Evolutionary conservation across 331 rosid genomes (phyloP), one percentile per base, ranked within the genome.

Genomic region (Acacia pycnantha): DNA sequence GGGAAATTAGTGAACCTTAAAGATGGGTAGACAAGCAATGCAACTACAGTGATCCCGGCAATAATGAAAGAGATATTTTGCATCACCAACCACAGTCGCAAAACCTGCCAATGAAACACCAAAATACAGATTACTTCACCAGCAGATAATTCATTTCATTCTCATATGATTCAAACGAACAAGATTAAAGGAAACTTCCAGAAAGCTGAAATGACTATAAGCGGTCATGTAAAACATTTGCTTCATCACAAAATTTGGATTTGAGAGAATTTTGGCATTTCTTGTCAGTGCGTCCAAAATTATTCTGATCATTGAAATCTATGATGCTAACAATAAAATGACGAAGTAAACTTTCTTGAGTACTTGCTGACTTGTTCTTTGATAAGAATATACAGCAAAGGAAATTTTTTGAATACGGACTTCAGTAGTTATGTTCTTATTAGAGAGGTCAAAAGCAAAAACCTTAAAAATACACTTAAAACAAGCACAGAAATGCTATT

Each of bases 1-100:
- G 77, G 4, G 82, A 92, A 90, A 83, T 84, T 87, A 26, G 93
- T 84, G 41, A 83, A 65, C 91, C 83, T 92, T 85, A 95, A 82
- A 72, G 86, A 74, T 53, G 99, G 74, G 82, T 51, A 79, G 24
- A 80, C 72, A 59, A 93, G 89, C 80, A 95, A 81, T 2, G 83
- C 74, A 77, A 88, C 72, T 40, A 93, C 97, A 14, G 91, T 79
- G 77, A 76, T 88, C 44, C 99, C 98, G 47, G 99, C 98, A 73
- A 90, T 62, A 22, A 92, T 12, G 33, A 85, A 93, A 31, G 93
- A 91, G 40, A 93, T 81, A 86, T 95, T 93, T 79, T 93, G 94
- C 41, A 91, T 81, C 66, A 82, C 88, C 84, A 93, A 85, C 99
- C 99, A 95, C 69, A 95, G 78, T 75, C 77, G 90, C 70, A 93